Evolutionary conservation across 768 basidiomycete species (phyloP).

Genomic region (Dendrothele bispora): DNA sequence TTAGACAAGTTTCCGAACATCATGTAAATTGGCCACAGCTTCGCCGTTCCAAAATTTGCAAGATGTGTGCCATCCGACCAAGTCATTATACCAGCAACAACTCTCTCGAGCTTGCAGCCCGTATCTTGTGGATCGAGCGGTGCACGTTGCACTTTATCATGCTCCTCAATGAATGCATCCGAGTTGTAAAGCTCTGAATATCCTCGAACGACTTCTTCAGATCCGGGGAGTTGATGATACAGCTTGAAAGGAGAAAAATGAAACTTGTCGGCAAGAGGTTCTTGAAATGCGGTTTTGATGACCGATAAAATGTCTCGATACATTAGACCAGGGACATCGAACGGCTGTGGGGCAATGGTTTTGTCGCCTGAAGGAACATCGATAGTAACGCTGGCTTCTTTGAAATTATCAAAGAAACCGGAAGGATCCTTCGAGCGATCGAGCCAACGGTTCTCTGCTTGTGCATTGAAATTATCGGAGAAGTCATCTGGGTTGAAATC

Average conservation of each 20-base stretch:
- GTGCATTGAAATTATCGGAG: constrained; percentile 16
- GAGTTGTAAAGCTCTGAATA: constrained; percentile 20
- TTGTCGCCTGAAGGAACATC: constrained; percentile 21
- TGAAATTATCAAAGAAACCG: constrained; percentile 13
- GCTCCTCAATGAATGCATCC: constrained; percentile 15
- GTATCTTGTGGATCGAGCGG: constrained; percentile 11
- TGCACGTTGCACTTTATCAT: constrained; percentile 15
- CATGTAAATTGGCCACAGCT: constrained; percentile 19
- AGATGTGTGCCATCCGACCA: constrained; percentile 26
- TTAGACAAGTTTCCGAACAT: too few relatives aligned
- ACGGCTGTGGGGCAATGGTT: constrained; percentile 13
- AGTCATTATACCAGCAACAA: constrained; percentile 20
- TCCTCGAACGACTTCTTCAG: constrained; percentile 3
- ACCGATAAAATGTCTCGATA: constrained; percentile 22
- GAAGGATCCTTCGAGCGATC: constrained; percentile 7
- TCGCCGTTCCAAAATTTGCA: constrained; percentile 15
- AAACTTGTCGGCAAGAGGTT: constrained; percentile 16
- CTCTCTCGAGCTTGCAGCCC: constrained; percentile 11
- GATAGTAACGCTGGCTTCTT: constrained; percentile 22
- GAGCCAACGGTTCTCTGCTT: constrained; percentile 15
- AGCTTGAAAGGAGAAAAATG: constrained; percentile 25
- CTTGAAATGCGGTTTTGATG: constrained; percentile 20
- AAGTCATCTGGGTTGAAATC: constrained; percentile 21
- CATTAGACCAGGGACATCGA: constrained; percentile 25
- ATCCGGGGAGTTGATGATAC: constrained; percentile 12